Percentiles rank a stretch among this genome's conserved stretches.
These are phyloP conservation scores for Botrytis aclada DNA, from an alignment of 2,329 filamentous ascomycete genomes.

Conservation along the genomic window DNA sequence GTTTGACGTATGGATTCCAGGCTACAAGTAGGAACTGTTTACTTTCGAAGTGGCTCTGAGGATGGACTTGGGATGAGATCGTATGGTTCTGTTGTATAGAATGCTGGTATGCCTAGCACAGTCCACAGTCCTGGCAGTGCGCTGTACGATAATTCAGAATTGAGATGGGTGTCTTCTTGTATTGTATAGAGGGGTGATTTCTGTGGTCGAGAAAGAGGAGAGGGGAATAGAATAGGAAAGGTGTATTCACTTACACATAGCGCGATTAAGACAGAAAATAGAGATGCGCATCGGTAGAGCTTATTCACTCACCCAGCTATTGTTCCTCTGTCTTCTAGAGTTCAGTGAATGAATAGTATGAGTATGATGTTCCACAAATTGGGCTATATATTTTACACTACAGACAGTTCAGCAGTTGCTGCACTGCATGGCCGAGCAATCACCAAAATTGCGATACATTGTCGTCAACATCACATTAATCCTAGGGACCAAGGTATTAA, in stretches of 20 bases:
- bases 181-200: neutral
- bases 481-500: too few relatives aligned
- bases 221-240: neutral
- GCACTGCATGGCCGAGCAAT: too few relatives aligned
- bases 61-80: neutral
- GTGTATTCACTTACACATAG: neutral
- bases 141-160: neutral
- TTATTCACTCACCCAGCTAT: neutral
- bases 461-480: too few relatives aligned
- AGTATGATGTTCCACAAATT: neutral
- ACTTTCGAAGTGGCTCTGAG: neutral
- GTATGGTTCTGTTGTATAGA: neutral
- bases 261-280: neutral
- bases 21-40: neutral
- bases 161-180: neutral
- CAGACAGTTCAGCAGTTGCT: too few relatives aligned
- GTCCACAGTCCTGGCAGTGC: rapidly evolving
- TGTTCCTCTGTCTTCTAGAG: neutral
- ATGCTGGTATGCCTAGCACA: rapidly evolving
- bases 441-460: too few relatives aligned
- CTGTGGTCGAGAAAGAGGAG: neutral
- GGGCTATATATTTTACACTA: neutral
- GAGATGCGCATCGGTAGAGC: neutral
- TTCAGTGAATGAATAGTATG: neutral
- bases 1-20: neutral